These are phyloP conservation scores for Circinella umbellata DNA, from an alignment of 371 early-diverging fungal genomes.

Conservation along the genomic window DNA sequence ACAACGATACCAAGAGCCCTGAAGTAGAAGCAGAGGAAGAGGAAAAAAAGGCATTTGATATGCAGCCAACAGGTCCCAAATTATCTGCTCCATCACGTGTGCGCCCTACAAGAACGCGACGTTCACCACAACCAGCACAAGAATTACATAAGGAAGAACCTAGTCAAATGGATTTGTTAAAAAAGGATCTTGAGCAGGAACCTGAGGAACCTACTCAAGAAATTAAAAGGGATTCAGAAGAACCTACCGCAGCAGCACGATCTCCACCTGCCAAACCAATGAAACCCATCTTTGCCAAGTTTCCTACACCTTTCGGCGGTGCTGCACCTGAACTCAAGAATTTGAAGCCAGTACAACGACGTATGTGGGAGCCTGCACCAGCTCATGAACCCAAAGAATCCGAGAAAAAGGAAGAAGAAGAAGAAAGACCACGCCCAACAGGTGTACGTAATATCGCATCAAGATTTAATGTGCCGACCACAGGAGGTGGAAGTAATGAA, in stretches of 20 bases:
- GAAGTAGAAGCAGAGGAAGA: conserved; percentile 22
- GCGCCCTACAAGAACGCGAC: conserved; percentile 30
- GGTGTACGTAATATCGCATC: conserved; percentile 61
- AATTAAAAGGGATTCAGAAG: conserved; percentile 20
- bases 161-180: conserved; percentile 50
- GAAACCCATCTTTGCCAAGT: conserved; percentile 70
- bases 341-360: conserved; percentile 48
- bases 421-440: conserved; percentile 42
- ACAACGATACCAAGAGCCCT: conserved; percentile 6
- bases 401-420: conserved; percentile 26
- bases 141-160: conserved; percentile 30
- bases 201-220: conserved; percentile 21
- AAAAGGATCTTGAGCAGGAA: conserved; percentile 41
- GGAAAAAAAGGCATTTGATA: conserved; percentile 25
- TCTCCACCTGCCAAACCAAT: conserved; percentile 60
- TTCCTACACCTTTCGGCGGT: conserved; percentile 66
- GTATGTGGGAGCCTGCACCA: conserved; percentile 46
- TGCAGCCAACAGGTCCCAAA: conserved; percentile 50
- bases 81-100: conserved; percentile 40
- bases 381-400: conserved; percentile 21
- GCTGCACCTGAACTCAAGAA: conserved; percentile 43
- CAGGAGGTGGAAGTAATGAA: conserved; percentile 39
- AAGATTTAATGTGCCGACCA: conserved; percentile 55
- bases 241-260: conserved; percentile 25
- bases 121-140: conserved; percentile 37